These are phyloP conservation scores for Trichoderma citrinoviride DNA, from an alignment of 2,329 filamentous ascomycete genomes.

Conservation along the genomic window DNA sequence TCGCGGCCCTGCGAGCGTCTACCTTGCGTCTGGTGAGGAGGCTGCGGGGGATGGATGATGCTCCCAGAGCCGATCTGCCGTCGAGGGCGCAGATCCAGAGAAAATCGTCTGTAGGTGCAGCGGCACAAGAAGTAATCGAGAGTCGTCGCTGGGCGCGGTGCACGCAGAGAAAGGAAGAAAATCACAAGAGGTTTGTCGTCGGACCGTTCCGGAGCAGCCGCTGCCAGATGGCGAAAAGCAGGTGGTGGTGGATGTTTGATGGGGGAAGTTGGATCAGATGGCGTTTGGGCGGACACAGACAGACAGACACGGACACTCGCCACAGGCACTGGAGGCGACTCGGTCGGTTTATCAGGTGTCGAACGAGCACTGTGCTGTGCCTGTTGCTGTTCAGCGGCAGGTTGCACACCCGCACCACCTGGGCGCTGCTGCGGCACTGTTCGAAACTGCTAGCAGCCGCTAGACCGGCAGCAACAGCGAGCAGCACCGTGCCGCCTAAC, in stretches of 20 bases:
- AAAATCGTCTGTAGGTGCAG: neutral
- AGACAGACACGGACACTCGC: neutral
- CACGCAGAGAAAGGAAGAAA: neutral
- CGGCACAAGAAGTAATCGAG: too few species aligned
- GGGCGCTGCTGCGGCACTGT: neutral
- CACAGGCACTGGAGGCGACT: conserved; percentile 12
- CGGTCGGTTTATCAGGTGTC: neutral
- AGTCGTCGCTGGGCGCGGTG: neutral
- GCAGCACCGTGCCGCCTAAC: conserved; percentile 4
- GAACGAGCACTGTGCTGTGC: neutral
- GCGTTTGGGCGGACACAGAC: conserved; percentile 7
- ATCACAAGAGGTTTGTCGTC: neutral
- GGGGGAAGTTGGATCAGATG: neutral
- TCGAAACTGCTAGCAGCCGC: neutral
- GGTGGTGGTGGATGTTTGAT: conserved; percentile 2
- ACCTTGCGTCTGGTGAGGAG: conserved; percentile 7
- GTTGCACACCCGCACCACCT: neutral
- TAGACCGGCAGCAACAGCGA: neutral
- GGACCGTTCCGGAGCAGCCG: conserved; percentile 18
- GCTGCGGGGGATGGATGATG: conserved; percentile 10
- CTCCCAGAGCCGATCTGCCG: conserved; percentile 7
- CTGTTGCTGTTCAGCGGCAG: neutral
- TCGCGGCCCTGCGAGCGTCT: conserved; percentile 14
- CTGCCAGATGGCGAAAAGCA: conserved; percentile 14
- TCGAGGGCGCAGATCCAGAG: neutral